Evolutionary conservation across 2,329 filamentous ascomycete species (phyloP).

Genomic region (Paraconiothyrium sp.): DNA sequence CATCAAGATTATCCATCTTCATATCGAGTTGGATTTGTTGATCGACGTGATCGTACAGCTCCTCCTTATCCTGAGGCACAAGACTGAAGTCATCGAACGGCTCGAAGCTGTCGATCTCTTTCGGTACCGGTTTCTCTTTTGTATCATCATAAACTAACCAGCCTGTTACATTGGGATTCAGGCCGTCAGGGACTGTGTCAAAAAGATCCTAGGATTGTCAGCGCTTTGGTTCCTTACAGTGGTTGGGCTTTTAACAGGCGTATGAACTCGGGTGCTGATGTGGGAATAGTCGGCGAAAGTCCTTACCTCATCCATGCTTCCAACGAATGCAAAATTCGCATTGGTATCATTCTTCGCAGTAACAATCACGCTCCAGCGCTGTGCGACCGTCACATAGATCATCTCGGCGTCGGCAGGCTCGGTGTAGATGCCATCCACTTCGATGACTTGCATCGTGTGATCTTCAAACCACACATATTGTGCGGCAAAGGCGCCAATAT

Average conservation of each 20-base stretch:
- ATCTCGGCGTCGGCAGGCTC: slow-evolving; percentile 67
- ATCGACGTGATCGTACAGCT: slow-evolving; percentile 69
- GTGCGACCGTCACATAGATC: slow-evolving; percentile 73
- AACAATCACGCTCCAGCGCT: slow-evolving; percentile 74
- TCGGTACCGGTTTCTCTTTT: slow-evolving; percentile 60
- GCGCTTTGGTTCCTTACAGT: slow-evolving; percentile 17
- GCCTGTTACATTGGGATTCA: slow-evolving; percentile 71
- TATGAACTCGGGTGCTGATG: not conserved
- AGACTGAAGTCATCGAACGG: slow-evolving; percentile 79
- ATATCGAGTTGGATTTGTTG: slow-evolving; percentile 68
- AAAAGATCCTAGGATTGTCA: slow-evolving; percentile 60
- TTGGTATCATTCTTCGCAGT: slow-evolving; percentile 65
- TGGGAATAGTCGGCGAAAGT: not conserved
- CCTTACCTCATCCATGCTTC: slow-evolving; percentile 57
- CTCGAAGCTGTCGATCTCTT: slow-evolving; percentile 68
- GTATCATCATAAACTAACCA: slow-evolving; percentile 65
- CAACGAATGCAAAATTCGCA: slow-evolving; percentile 69
- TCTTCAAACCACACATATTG: slow-evolving; percentile 77
- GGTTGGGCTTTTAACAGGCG: slow-evolving; percentile 1
- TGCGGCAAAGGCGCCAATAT: slow-evolving; percentile 74
- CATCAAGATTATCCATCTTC: slow-evolving; percentile 71
- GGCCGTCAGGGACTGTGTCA: slow-evolving; percentile 69
- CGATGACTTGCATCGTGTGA: slow-evolving; percentile 71
- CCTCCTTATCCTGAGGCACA: slow-evolving; percentile 72
- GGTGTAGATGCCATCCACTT: slow-evolving; percentile 75